These are phyloP conservation scores for Blastobotrys elegans DNA, from an alignment of 1,139 yeast genomes.

Conservation along the genomic window DNA sequence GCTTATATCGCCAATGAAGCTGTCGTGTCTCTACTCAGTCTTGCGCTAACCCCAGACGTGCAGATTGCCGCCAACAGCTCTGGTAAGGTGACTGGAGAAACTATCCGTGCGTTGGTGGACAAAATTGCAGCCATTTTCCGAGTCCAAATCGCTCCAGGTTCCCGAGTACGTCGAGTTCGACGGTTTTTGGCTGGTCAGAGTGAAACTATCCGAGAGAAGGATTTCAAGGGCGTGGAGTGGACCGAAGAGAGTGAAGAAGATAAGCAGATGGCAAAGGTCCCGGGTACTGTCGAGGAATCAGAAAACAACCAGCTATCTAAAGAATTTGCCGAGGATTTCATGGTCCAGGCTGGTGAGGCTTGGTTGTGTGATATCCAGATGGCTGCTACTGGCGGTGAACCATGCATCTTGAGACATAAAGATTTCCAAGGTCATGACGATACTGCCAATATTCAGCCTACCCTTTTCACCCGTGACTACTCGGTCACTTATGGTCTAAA, in stretches of 20 bases:
- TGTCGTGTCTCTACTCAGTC: slow-evolving; percentile 66
- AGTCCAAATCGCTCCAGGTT: slow-evolving; percentile 85
- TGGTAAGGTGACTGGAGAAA: slow-evolving; percentile 53
- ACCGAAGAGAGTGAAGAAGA: slow-evolving; percentile 76
- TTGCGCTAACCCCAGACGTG: slow-evolving; percentile 63
- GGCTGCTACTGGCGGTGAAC: slow-evolving; percentile 51
- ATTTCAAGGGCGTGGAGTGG: slow-evolving; percentile 92
- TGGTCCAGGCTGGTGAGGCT: slow-evolving; percentile 75
- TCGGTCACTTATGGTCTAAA: slow-evolving; percentile 73
- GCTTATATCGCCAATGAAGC: slow-evolving; percentile 86
- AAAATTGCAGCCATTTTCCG: slow-evolving; percentile 73
- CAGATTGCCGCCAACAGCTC: slow-evolving; percentile 32
- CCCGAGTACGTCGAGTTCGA: slow-evolving; percentile 84
- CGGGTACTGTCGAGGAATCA: slow-evolving; percentile 18
- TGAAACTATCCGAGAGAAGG: slow-evolving; percentile 85
- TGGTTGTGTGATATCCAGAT: slow-evolving; percentile 78
- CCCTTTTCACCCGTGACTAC: slow-evolving; percentile 79
- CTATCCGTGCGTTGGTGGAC: slow-evolving; percentile 73
- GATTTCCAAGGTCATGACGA: slow-evolving; percentile 29
- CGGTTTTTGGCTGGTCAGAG: slow-evolving; percentile 95
- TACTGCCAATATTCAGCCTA: slow-evolving; percentile 40
- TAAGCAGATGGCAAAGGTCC: slow-evolving; percentile 38
- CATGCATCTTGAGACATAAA: slow-evolving; percentile 26
- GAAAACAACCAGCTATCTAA: slow-evolving; percentile 13
- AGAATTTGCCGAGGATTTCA: slow-evolving; percentile 44